phyloP scores from a whole-genome alignment of 495 filamentous ascomycete species.

The Penicillium bovifimosum region DNA sequence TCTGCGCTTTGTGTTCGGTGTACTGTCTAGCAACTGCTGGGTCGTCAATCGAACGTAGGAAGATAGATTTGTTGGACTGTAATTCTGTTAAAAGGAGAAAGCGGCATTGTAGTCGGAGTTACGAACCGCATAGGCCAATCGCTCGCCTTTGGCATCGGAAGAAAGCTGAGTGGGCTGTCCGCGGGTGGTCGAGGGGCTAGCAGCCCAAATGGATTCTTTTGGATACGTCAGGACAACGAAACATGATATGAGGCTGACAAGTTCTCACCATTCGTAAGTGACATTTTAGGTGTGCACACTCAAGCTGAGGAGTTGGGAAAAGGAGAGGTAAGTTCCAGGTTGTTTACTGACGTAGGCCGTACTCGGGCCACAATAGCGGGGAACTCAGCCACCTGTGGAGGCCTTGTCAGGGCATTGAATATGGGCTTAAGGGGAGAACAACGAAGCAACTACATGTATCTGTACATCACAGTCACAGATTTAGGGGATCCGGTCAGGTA shows the following conservation, averaged over 20 bases:
- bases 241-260: neutral
- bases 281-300: conserved; percentile 26
- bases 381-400: conserved; percentile 4
- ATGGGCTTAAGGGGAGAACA: neutral
- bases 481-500: too few species aligned
- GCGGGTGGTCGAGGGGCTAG: conserved; percentile 76
- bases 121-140: conserved; percentile 87
- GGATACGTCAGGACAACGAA: conserved; percentile 2
- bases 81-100: conserved; percentile 11
- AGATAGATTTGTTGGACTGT: conserved; percentile 93
- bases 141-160: conserved; percentile 83
- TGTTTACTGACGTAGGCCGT: conserved; percentile 35
- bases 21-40: conserved; percentile 80
- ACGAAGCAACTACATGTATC: neutral
- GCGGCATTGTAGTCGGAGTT: neutral
- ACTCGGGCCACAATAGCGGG: conserved; percentile 18
- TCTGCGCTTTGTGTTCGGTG: conserved; percentile 77
- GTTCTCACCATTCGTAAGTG: conserved; percentile 41
- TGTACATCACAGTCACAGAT: neutral
- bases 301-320: neutral
- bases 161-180: conserved; percentile 88
- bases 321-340: neutral
- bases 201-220: conserved; percentile 64
- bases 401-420: neutral
- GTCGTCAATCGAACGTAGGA: conserved; percentile 86